Evolutionary conservation across 306 rosid species (phyloP).

Genomic region (Macrotyloma uniflorum): DNA sequence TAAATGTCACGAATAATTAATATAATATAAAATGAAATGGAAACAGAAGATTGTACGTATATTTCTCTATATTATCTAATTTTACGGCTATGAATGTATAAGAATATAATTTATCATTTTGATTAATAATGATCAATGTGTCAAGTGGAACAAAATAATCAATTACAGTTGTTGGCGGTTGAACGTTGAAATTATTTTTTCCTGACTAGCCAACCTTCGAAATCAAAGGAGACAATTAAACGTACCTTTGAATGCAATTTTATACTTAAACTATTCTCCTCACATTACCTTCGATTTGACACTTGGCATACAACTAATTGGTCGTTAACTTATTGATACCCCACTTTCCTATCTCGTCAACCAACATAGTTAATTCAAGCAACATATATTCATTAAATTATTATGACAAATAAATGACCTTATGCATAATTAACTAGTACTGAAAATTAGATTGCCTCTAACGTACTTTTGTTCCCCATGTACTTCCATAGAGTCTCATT

Average conservation of each 20-base stretch:
- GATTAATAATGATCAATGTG: not conserved
- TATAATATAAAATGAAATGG: not conserved
- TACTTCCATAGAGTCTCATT: not conserved
- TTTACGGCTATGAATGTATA: not conserved
- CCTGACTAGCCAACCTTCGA: conserved; percentile 12
- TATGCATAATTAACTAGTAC: not conserved
- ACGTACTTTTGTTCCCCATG: too few species aligned
- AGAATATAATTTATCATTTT: not conserved
- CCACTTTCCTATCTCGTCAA: not conserved
- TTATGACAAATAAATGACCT: not conserved
- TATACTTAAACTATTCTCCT: not conserved
- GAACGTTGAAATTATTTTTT: conserved; percentile 10
- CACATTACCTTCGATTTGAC: not conserved
- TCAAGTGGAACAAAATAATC: not conserved
- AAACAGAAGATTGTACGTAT: not conserved
- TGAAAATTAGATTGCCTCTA: too few species aligned
- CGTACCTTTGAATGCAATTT: conserved; percentile 27
- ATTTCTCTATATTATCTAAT: not conserved
- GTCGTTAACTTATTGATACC: not conserved
- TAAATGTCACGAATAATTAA: not conserved
- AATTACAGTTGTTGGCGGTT: not conserved
- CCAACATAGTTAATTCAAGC: not conserved
- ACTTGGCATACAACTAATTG: not conserved
- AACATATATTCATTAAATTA: not conserved
- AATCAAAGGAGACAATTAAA: conserved; percentile 18